Conservation (phyloP, 2,329 filamentous ascomycete genomes). For the Aspergillus bombycis region DNA sequence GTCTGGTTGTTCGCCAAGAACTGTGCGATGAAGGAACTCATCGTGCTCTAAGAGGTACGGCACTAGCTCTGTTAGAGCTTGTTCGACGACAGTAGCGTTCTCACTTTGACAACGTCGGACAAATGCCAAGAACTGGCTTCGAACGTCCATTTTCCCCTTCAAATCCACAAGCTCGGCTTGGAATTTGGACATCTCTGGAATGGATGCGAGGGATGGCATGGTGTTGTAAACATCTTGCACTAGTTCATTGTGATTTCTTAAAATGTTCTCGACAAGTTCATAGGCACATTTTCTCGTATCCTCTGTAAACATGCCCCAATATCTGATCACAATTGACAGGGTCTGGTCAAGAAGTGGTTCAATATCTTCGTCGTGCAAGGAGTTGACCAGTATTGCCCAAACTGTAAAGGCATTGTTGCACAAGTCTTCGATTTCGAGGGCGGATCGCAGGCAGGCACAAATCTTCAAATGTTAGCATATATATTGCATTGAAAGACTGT, state of each 20-base stretch:
- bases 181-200: conserved; percentile 69
- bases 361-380: conserved; percentile 77
- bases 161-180: conserved; percentile 67
- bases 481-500: not conserved
- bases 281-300: conserved; percentile 63
- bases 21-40: conserved; percentile 75
- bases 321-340: conserved; percentile 80
- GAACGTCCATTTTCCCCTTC: conserved; percentile 66
- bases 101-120: conserved; percentile 77
- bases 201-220: conserved; percentile 75
- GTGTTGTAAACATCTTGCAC: conserved; percentile 71
- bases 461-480: conserved; percentile 60
- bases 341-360: conserved; percentile 82
- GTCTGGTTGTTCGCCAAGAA: conserved; percentile 82
- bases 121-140: conserved; percentile 71
- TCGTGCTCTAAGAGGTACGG: conserved; percentile 74
- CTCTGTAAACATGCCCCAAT: conserved; percentile 72
- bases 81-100: conserved; percentile 80
- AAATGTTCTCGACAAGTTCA: conserved; percentile 65
- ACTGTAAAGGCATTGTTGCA: conserved; percentile 78
- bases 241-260: conserved; percentile 63
- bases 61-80: conserved; percentile 76
- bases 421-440: conserved; percentile 74
- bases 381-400: conserved; percentile 77
- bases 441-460: conserved; percentile 86